These are phyloP conservation scores for Thelonectria rubi DNA, from an alignment of 2,329 filamentous ascomycete species.

Conservation along the genomic window DNA sequence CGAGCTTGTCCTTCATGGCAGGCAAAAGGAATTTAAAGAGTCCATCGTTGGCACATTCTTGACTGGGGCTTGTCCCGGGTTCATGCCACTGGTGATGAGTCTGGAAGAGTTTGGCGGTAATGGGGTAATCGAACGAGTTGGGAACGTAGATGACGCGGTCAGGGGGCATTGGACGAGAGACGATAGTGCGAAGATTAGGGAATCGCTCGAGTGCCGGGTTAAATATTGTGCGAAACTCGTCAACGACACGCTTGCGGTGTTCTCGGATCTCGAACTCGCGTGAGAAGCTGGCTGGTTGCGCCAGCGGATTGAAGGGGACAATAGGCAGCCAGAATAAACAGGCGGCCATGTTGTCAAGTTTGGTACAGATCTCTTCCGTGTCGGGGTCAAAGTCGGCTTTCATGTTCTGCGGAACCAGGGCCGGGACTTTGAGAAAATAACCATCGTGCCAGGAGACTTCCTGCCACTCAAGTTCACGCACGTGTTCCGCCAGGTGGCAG, in stretches of 20 bases:
- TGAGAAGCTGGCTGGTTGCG: not conserved
- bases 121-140: not conserved
- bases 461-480: conserved; percentile 11
- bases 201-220: not conserved
- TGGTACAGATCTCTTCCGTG: not conserved
- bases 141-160: not conserved
- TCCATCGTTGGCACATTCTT: not conserved
- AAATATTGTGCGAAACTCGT: not conserved
- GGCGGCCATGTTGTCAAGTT: not conserved
- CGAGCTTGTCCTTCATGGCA: not conserved
- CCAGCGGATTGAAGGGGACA: not conserved
- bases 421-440: not conserved
- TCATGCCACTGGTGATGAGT: not conserved
- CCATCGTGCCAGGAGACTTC: conserved; percentile 3
- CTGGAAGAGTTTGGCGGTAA: not conserved
- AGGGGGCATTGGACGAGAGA: conserved; percentile 3
- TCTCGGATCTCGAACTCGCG: too few relatives aligned
- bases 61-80: too few relatives aligned
- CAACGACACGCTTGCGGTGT: too few relatives aligned
- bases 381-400: not conserved
- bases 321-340: not conserved
- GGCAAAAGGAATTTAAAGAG: conserved; percentile 3
- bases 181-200: not conserved
- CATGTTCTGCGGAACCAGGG: not conserved
- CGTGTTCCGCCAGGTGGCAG: not conserved